Evolutionary conservation across 352 stramenopile species (phyloP).

Genomic region (Bremia lactucae): DNA sequence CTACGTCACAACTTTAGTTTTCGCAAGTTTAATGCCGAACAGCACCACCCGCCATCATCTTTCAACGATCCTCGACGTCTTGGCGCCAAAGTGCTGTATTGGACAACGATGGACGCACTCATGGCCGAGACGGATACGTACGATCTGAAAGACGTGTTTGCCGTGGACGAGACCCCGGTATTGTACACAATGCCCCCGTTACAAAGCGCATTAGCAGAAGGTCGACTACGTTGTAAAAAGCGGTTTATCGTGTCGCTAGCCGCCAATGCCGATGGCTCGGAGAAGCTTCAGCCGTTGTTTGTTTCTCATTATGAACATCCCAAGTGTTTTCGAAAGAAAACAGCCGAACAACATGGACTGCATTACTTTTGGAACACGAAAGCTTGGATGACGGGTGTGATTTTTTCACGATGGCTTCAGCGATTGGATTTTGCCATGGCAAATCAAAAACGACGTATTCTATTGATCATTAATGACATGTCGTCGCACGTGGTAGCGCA

Average conservation of each 20-base stretch:
- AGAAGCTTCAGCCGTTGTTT: constrained; percentile 73
- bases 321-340: constrained; percentile 69
- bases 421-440: constrained; percentile 71
- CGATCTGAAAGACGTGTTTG: constrained; percentile 58
- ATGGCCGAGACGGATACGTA: constrained; percentile 65
- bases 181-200: constrained; percentile 61
- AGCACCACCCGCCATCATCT: constrained; percentile 15
- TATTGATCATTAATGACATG: constrained; percentile 72
- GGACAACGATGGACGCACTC: constrained; percentile 50
- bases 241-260: constrained; percentile 54
- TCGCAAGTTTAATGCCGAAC: constrained; percentile 67
- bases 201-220: constrained; percentile 31
- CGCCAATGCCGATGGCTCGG: constrained; percentile 57
- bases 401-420: constrained; percentile 78
- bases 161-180: constrained; percentile 63
- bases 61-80: neutral
- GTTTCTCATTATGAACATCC: constrained; percentile 71
- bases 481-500: constrained; percentile 66
- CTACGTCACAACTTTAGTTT: constrained; percentile 80
- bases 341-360: constrained; percentile 62
- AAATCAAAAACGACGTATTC: constrained; percentile 61
- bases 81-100: constrained; percentile 37
- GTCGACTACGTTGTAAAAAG: constrained; percentile 55
- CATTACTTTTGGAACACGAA: constrained; percentile 82
- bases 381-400: constrained; percentile 74